Evolutionary conservation across 1,284 basidiomycete species (phyloP).

Genomic region (Cerioporus squamosus): DNA sequence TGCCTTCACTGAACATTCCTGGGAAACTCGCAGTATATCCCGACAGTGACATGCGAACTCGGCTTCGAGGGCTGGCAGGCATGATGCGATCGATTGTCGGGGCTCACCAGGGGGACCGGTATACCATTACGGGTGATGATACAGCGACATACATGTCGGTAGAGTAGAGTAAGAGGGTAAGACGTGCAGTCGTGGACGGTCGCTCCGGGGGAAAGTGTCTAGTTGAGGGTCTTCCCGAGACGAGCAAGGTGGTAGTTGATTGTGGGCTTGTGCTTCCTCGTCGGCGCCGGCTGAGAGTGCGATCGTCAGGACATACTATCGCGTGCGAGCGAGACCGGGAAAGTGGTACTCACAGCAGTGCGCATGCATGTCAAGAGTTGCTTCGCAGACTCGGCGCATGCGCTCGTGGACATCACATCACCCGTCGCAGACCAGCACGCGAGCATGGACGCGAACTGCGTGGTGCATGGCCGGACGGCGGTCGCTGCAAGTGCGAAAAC

Average conservation of each 20-base stretch:
- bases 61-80: too few species aligned
- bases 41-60: too few species aligned
- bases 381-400: constrained; percentile 72
- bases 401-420: constrained; percentile 66
- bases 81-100: too few species aligned
- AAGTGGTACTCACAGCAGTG: constrained; percentile 66
- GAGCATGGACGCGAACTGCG: constrained; percentile 83
- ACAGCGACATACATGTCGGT: constrained; percentile 19
- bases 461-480: constrained; percentile 45
- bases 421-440: constrained; percentile 89
- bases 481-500: constrained; percentile 6
- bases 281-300: constrained; percentile 58
- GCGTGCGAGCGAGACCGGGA: background rate
- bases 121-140: background rate
- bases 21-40: too few species aligned
- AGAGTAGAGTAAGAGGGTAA: constrained; percentile 5
- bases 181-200: background rate
- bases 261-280: constrained; percentile 67
- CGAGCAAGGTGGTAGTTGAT: constrained; percentile 88
- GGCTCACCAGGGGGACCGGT: background rate
- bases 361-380: constrained; percentile 87
- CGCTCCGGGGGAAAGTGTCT: constrained; percentile 13
- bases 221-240: constrained; percentile 74
- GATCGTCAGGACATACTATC: background rate
- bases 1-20: too few species aligned